Evolutionary conservation across 2,329 filamentous ascomycete species (phyloP).

Genomic region (Metarhizium album): DNA sequence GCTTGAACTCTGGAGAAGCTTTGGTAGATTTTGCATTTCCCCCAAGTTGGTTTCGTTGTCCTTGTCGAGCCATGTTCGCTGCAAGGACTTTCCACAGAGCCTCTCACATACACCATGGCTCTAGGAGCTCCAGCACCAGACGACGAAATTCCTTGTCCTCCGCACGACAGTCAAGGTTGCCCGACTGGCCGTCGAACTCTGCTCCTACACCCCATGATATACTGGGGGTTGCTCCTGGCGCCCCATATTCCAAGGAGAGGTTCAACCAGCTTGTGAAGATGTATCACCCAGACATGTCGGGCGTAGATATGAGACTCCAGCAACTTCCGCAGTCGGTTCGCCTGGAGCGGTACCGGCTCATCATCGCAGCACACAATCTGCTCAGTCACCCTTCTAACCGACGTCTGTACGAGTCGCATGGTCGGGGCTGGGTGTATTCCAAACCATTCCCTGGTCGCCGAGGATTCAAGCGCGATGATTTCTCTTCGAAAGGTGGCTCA

Average conservation of each 20-base stretch:
- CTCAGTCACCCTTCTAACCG: conserved; percentile 8
- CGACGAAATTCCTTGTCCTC: neutral
- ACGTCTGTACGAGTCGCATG: conserved; percentile 7
- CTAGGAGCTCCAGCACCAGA: neutral
- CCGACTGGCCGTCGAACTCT: conserved; percentile 7
- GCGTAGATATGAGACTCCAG: neutral
- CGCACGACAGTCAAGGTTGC: neutral
- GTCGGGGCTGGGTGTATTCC: conserved; percentile 4
- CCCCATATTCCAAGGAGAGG: conserved; percentile 8
- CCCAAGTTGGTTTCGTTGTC: neutral
- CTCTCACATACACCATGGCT: neutral
- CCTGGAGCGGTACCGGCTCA: conserved; percentile 9
- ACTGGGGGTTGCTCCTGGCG: conserved; percentile 2
- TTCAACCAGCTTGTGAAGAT: conserved; percentile 12
- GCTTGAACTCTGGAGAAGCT: neutral
- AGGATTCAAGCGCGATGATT: neutral
- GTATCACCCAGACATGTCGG: conserved; percentile 12
- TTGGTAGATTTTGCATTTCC: neutral
- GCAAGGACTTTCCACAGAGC: neutral
- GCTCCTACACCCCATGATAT: conserved; percentile 11
- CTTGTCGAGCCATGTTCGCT: neutral
- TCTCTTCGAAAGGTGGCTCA: neutral
- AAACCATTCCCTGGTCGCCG: neutral
- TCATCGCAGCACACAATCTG: conserved; percentile 9
- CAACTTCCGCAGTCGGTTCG: neutral